Base-by-base conservation (phyloP, 495 filamentous ascomycete genomes). In the Stereocaulon alpinum region DNA sequence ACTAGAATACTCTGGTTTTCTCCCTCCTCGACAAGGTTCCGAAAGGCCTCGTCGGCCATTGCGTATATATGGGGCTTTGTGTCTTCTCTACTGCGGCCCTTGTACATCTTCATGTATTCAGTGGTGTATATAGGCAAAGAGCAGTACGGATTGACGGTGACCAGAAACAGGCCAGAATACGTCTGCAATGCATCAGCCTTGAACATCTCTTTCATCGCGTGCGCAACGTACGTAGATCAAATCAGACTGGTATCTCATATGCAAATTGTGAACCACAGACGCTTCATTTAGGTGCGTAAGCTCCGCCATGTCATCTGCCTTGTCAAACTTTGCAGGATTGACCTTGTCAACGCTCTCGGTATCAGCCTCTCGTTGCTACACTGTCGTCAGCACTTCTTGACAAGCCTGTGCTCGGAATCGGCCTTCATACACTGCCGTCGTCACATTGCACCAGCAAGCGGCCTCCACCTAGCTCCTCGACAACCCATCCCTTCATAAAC, bases 311-410 rank as follows among this genome's bases (percentile, higher is more conserved):
- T 99, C 94, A 74, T 95, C 87, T 7, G 93, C 92, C 71, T 93
- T 96, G 77, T 99, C 94, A 69, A 99, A 99, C 68, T 99, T 99
- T 56, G 89, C 94, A 27, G 94, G 94, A 72, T 99, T 99, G 74
- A 97, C 94, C 72, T 95, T 96, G 77, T 99, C 94, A 51, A 95
- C 90, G 59, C 81, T 85, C 62, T 96, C 89, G 22, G 80, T 72
- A 63, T 91, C 83, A 37, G 93, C 85, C 68, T 89, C 86, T 48
- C 89, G 87, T 82, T 95, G 90, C 86, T 95, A 63, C 59, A 32
- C 51, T 54, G 65, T 34, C 66, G 65, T 65, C 56, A 61, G 57
- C 27, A 15, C 22, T 43, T 29, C 32, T 29, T 9, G 22, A n/a
- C 15, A 18, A 27, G 32, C 22, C 29, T 27, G 10, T 29, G 45